Evolutionary conservation across 352 stramenopile species (phyloP).

Genomic region (Elongisporangium prolatum): DNA sequence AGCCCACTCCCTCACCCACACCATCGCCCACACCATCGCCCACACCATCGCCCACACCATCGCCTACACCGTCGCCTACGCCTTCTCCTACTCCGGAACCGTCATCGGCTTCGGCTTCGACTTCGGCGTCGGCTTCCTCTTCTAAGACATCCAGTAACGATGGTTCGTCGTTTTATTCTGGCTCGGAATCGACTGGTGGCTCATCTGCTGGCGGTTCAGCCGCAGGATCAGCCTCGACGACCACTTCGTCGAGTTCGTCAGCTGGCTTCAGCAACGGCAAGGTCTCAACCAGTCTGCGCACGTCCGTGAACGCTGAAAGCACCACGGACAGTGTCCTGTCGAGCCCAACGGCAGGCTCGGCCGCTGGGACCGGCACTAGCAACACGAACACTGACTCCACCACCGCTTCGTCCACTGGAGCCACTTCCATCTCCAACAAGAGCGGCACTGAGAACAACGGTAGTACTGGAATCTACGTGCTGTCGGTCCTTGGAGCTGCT

Average conservation of each 20-base stretch:
- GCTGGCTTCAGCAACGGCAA: slow-evolving; percentile 6
- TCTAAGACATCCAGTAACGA: slow-evolving; percentile 12
- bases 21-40: slow-evolving; percentile 26
- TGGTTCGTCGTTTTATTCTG: slow-evolving; percentile 6
- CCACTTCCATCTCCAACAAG: slow-evolving; percentile 28
- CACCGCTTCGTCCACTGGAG: slow-evolving; percentile 8
- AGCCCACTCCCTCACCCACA: slow-evolving; percentile 16
- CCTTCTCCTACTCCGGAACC: slow-evolving; percentile 12
- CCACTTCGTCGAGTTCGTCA: slow-evolving; percentile 9
- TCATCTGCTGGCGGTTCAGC: no score
- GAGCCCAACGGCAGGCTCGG: no score
- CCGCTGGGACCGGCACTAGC: neutral
- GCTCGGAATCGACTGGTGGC: no score
- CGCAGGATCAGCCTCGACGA: slow-evolving; percentile 1
- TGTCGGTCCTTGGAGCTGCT: slow-evolving; percentile 24
- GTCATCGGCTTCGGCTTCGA: neutral
- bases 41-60: slow-evolving; percentile 25
- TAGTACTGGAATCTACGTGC: slow-evolving; percentile 26
- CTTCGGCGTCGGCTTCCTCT: slow-evolving; percentile 9
- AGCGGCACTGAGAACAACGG: neutral
- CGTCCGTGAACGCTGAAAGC: slow-evolving; percentile 11
- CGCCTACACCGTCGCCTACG: slow-evolving; percentile 21
- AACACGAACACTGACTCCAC: slow-evolving; percentile 1
- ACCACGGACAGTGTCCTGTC: slow-evolving; percentile 3
- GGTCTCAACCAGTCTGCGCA: slow-evolving; percentile 9